A percentile compares a stretch with the other conserved stretches of the same genome.
Evolutionary conservation across 2,329 filamentous ascomycete genomes (phyloP).

Genomic region (Byssochlamys sp.): DNA sequence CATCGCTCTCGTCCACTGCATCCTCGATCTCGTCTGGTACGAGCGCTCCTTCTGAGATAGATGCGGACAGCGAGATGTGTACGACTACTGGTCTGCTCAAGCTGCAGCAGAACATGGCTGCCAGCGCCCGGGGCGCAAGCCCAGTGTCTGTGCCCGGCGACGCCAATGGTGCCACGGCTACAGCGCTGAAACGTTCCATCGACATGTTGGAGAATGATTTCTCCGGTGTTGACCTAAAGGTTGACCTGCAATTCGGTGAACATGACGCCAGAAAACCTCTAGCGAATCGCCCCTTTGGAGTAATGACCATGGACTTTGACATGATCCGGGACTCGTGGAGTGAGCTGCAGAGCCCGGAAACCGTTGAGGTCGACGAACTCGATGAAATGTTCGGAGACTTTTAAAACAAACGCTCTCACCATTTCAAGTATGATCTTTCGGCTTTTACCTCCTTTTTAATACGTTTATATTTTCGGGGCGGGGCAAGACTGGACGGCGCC

Average conservation of each 20-base stretch:
- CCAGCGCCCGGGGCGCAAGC: constrained; percentile 3
- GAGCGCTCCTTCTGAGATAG: constrained; percentile 26
- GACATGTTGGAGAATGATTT: constrained; percentile 32
- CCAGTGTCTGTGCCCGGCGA: constrained; percentile 1
- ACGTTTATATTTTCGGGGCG: constrained; percentile 8
- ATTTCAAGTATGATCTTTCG: not conserved
- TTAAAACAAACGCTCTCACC: constrained; percentile 30
- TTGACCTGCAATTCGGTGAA: constrained; percentile 23
- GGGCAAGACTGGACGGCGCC: not conserved
- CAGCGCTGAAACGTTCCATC: constrained; percentile 29
- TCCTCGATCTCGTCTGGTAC: constrained; percentile 35
- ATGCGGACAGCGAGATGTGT: constrained; percentile 17
- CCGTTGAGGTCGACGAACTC: constrained; percentile 83
- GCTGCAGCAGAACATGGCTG: constrained; percentile 1
- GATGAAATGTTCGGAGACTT: constrained; percentile 74
- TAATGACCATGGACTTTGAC: constrained; percentile 26
- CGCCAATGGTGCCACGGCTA: constrained; percentile 17
- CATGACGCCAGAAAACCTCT: constrained; percentile 38
- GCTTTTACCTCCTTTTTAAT: constrained; percentile 2
- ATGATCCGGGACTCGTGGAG: constrained; percentile 45
- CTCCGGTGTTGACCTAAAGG: constrained; percentile 26
- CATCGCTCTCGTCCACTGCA: constrained; percentile 32
- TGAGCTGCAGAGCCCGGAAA: constrained; percentile 65
- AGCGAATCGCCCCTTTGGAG: constrained; percentile 13
- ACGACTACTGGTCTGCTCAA: constrained; percentile 1